Percentiles rank a stretch among this genome's conserved stretches.
Evolutionary conservation across 139 green algal genomes (phyloP).

Genomic region (Tetraselmis chui): DNA sequence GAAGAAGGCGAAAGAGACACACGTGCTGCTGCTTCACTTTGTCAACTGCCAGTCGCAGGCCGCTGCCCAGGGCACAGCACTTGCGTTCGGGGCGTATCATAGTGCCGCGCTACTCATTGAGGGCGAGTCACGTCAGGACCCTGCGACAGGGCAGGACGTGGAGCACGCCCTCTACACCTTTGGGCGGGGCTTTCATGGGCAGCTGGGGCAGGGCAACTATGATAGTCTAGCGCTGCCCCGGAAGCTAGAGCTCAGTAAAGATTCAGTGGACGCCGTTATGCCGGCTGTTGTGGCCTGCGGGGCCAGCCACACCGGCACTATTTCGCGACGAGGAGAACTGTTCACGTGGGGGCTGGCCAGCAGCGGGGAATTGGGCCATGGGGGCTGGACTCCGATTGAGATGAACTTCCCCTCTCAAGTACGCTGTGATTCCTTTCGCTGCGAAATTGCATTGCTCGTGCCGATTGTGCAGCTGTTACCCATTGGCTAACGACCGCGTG

Average conservation of each 20-base stretch:
- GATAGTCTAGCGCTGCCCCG: not conserved
- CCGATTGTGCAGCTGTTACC: no score
- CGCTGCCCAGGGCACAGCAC: conserved; percentile 54
- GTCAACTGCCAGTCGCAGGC: conserved; percentile 56
- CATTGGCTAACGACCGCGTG: conserved; percentile 6
- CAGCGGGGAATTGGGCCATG: conserved; percentile 66
- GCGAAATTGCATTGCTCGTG: no score
- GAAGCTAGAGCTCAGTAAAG: not conserved
- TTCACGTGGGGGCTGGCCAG: conserved; percentile 71
- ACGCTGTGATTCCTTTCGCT: conserved; percentile 3
- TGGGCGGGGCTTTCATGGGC: conserved; percentile 70
- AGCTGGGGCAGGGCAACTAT: conserved; percentile 54
- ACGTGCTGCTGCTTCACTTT: conserved; percentile 56
- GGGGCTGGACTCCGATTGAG: conserved; percentile 55
- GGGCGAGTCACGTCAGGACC: not conserved
- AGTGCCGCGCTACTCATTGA: conserved; percentile 44
- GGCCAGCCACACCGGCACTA: conserved; percentile 45
- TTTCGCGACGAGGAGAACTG: conserved; percentile 57
- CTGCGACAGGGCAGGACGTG: conserved; percentile 4
- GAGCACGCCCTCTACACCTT: conserved; percentile 36
- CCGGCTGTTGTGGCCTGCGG: conserved; percentile 63
- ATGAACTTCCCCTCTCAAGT: conserved; percentile 23
- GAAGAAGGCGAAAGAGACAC: conserved; percentile 28
- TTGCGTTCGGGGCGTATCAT: conserved; percentile 65
- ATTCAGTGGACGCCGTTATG: conserved; percentile 13